Conservation (phyloP, 1,139 yeast species). For the Kurtzmaniella quercitrusa region DNA sequence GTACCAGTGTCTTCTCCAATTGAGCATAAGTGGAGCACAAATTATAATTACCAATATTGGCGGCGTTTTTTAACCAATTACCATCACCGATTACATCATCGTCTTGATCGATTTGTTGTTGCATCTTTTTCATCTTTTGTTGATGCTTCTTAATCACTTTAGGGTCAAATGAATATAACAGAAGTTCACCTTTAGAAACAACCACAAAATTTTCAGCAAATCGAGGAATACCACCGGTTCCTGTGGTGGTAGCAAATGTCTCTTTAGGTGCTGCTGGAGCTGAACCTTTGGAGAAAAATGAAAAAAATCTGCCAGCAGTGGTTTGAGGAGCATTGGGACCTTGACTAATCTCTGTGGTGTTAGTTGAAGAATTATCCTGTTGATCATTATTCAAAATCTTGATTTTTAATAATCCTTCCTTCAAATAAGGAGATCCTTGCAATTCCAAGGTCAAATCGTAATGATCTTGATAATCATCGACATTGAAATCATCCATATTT, state of each 20-base stretch:
- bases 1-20: conserved; percentile 21
- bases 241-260: conserved; percentile 11
- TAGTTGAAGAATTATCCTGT: conserved; percentile 23
- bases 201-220: conserved; percentile 51
- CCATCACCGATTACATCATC: conserved; percentile 54
- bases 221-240: conserved; percentile 22
- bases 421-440: conserved; percentile 74
- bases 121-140: conserved; percentile 26
- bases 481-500: conserved; percentile 35
- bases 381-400: conserved; percentile 41
- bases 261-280: conserved; percentile 8
- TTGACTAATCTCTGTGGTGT: conserved; percentile 15
- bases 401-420: conserved; percentile 66
- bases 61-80: conserved; percentile 59
- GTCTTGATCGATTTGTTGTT: conserved; percentile 18
- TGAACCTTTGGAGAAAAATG: conserved; percentile 18
- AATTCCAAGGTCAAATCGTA: conserved; percentile 60
- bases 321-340: conserved; percentile 22
- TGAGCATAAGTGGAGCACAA: conserved; percentile 48
- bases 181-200: conserved; percentile 54
- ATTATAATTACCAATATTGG: conserved; percentile 44
- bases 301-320: conserved; percentile 19
- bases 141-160: conserved; percentile 41
- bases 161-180: conserved; percentile 50
- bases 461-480: conserved; percentile 44